Evolutionary conservation across 2,329 filamentous ascomycete genomes (phyloP).

Genomic region (Calonectria honghensis): DNA sequence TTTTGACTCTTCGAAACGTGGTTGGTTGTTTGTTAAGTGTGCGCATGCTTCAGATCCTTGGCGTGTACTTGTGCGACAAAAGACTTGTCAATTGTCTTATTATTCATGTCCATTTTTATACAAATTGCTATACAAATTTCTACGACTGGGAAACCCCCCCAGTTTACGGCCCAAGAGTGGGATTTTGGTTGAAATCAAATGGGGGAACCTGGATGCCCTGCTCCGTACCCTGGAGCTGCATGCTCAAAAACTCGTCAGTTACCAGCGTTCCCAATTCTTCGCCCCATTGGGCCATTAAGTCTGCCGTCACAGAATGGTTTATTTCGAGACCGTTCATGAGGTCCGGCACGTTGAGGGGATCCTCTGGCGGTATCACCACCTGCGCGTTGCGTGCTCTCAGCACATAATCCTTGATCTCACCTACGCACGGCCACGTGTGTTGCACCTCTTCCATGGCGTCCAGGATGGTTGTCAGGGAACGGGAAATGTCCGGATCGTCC

Average conservation of each 20-base stretch:
- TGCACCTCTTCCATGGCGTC: conserved; percentile 72
- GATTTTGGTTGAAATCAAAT: conserved; percentile 58
- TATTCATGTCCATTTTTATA: conserved; percentile 8
- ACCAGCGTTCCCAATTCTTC: conserved; percentile 59
- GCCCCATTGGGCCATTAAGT: conserved; percentile 55
- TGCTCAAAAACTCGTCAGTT: conserved; percentile 60
- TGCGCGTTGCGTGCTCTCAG: conserved; percentile 57
- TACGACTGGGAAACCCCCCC: neutral
- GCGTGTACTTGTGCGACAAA: neutral
- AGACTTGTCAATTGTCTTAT: neutral
- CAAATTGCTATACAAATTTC: conserved; percentile 15
- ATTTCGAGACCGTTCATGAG: conserved; percentile 59
- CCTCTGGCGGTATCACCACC: conserved; percentile 57
- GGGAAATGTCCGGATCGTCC: conserved; percentile 68
- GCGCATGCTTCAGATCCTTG: neutral
- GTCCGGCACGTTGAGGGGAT: conserved; percentile 57
- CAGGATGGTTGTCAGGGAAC: conserved; percentile 68
- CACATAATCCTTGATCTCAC: conserved; percentile 63
- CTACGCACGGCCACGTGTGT: conserved; percentile 67
- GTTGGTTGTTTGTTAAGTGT: neutral
- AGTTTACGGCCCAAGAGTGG: conserved; percentile 31
- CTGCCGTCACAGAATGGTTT: conserved; percentile 49
- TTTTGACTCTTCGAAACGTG: neutral
- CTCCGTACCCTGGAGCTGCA: conserved; percentile 56
- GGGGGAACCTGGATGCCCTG: conserved; percentile 50